Base-by-base conservation (phyloP, 1,284 basidiomycete species). In the Moesziomyces aphidis region DNA sequence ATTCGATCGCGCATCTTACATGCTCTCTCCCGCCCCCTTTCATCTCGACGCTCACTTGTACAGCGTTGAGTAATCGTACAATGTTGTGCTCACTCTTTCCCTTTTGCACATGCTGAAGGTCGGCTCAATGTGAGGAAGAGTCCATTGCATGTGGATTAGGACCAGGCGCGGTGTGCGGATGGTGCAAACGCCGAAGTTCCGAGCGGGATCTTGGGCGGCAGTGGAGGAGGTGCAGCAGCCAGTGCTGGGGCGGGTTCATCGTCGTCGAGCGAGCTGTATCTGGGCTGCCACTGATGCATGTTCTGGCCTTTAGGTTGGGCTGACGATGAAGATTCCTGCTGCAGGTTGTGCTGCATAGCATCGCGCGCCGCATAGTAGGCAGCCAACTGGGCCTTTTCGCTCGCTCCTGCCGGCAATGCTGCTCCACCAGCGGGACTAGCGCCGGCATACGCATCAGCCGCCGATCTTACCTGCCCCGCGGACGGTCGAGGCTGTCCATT, bases 301-400 rank as follows among this genome's bases (percentile, higher is more conserved):
- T 45, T 23, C 21, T 48, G 11, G 22, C 9, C 21, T 4, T 22
- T 43, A 9, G 19, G 34, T 4, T 24, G 19, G 36, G 57, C 34
- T 24, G 43, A 11, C 13, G 50, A n/a, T 22, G 52, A 17, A 24
- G 39, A 8, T 50, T 50, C 9, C 34, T 47, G 24, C 10, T 59
- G 23, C 3, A 62, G 46, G n/a, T 67, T 46, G 28, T 67, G 46
- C 50, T 68, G 53, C 58, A 66, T 61, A 2, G 68, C 67, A 45
- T 76, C 69, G 19, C 59, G 51, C 4, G 73, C 73, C 15, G 68
- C 73, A 26, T 76, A 76, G 46, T 76, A 76, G 10, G 73, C 73
- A 1, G 68, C 70, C 31, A 76, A 31, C 39, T 76, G 73, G 2
- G 69, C 73, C 24, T 76, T 76, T 42, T 76, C 73, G 39, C 68